A percentile compares a stretch with the other conserved stretches of the same genome.
phyloP scores from a whole-genome alignment of 768 basidiomycete genomes.

The Psilocybe subaeruginosa region DNA sequence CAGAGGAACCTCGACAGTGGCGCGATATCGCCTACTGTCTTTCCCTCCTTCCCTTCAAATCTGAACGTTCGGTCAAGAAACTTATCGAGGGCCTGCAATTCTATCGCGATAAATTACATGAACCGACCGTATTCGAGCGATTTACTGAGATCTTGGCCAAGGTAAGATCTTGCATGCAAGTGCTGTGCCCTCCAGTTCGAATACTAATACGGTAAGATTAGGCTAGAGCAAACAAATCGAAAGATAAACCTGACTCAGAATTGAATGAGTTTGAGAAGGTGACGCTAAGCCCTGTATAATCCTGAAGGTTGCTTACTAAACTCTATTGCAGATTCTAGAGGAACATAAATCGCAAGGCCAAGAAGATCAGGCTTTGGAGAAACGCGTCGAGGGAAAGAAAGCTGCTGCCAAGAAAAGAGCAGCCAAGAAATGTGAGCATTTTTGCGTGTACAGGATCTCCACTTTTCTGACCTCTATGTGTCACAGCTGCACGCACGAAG shows the following conservation, averaged over 20 bases:
- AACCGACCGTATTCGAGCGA: slow-evolving; percentile 73
- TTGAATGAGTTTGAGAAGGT: slow-evolving; percentile 94
- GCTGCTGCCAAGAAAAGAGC: slow-evolving; percentile 77
- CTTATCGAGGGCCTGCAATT: slow-evolving; percentile 89
- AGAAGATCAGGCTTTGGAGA: slow-evolving; percentile 91
- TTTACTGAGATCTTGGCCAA: slow-evolving; percentile 94
- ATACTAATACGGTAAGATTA: slow-evolving; percentile 25
- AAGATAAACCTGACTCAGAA: slow-evolving; percentile 91
- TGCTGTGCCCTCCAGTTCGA: too few relatives aligned
- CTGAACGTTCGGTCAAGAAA: slow-evolving; percentile 95
- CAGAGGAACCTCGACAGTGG: slow-evolving; percentile 93
- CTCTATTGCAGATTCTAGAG: slow-evolving; percentile 68
- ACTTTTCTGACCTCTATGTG: not conserved
- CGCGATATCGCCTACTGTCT: slow-evolving; percentile 96
- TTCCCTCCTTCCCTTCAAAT: slow-evolving; percentile 94
- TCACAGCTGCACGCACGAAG: slow-evolving; percentile 22
- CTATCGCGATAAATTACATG: slow-evolving; percentile 97
- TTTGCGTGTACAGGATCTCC: not conserved
- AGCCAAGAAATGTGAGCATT: slow-evolving; percentile 43
- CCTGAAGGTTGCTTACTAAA: not conserved
- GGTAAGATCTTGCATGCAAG: slow-evolving; percentile 38
- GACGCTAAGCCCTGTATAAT: slow-evolving; percentile 11
- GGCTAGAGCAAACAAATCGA: slow-evolving; percentile 90
- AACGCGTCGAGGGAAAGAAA: slow-evolving; percentile 82
- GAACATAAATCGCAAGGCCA: slow-evolving; percentile 84